Conservation (phyloP, 23 red algal genomes). For the Gracilaria caudata region DNA sequence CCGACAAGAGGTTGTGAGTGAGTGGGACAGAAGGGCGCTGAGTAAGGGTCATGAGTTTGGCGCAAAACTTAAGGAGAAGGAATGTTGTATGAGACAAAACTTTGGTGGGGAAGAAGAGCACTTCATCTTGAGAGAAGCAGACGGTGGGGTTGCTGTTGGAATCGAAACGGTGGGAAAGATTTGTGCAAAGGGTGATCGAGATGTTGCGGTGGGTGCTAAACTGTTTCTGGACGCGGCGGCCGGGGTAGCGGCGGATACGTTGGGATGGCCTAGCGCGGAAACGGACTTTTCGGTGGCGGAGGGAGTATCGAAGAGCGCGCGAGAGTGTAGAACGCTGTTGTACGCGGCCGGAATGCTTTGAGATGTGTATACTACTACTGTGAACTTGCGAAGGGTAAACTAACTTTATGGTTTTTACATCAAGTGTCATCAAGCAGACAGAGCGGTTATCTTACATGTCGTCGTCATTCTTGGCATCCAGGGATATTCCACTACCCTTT, state of each 20-base stretch:
- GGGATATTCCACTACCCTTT: constrained; percentile 41
- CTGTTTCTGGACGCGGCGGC: constrained; percentile 58
- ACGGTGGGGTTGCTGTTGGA: constrained; percentile 41
- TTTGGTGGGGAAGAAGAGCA: constrained; percentile 10
- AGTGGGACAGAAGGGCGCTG: constrained; percentile 35
- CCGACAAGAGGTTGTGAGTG: constrained; percentile 1
- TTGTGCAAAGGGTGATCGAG: constrained; percentile 16
- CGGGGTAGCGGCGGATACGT: constrained; percentile 42
- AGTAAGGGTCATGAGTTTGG: constrained; percentile 24
- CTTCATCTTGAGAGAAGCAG: constrained; percentile 41
- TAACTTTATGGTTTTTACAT: constrained; percentile 7
- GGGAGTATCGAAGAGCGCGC: constrained; percentile 24
- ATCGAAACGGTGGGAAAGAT: constrained; percentile 24
- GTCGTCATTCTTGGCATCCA: constrained; percentile 61
- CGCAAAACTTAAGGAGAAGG: constrained; percentile 10
- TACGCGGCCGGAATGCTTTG: constrained; percentile 29
- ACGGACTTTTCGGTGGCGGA: constrained; percentile 65
- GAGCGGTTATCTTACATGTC: not conserved
- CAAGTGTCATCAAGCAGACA: not conserved
- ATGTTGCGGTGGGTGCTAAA: constrained; percentile 43
- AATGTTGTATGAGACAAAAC: constrained; percentile 15
- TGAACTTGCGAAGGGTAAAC: not conserved
- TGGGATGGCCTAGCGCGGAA: constrained; percentile 58
- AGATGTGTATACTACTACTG: not conserved
- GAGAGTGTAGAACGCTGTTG: constrained; percentile 46